Base-by-base conservation (phyloP, 2,329 filamentous ascomycete species). In the Xylaria multiplex region DNA sequence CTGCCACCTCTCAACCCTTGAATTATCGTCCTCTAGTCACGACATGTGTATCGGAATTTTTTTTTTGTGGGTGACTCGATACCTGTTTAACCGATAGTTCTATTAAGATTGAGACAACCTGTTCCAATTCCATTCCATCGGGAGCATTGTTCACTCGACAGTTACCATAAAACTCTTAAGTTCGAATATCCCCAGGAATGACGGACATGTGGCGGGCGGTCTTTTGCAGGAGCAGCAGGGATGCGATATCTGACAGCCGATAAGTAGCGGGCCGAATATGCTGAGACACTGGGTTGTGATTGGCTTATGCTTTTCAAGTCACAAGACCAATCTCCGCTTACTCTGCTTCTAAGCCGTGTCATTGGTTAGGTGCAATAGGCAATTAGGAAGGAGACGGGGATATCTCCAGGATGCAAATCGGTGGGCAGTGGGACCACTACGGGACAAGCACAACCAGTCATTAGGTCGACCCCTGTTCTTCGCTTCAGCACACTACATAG, bases 261-360 rank as follows among this genome's bases (percentile, higher is more conserved):
- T 72, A 73, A 70, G 69, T 66, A 69, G 73, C 73, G 73, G 73
- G 56, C 73, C 73, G 73, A 75, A 72, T 75, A 54, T 64, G 57
- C 63, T 61, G 55, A 65, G 60, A 43, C 57, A 37, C 11, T 13
- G 6, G 27, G 5, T 46, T 55, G 45, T 73, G 66, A 74, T 75
- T 75, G 72, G 73, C 22, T 35, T 5, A 42, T 2, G 27, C 24
- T 56, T 50, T 50, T 61, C 40, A 62, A 61, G 68, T 69, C 67
- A 69, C 66, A 64, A 64, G 71, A 55, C 27, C 50, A 45, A 30
- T 64, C 55, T 58, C 64, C 54, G 62, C 56, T 59, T 62, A 46
- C 48, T 32, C 5, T 50, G 42, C 22, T 42, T 49, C 13, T n/a
- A 22, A 22, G 30, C 27, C 5, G 5, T 50, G 3, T 64, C 53